Evolutionary conservation across 352 stramenopile genomes (phyloP), one percentile per base, ranked within the genome.

Genomic region (Phytophthora crassamura): DNA sequence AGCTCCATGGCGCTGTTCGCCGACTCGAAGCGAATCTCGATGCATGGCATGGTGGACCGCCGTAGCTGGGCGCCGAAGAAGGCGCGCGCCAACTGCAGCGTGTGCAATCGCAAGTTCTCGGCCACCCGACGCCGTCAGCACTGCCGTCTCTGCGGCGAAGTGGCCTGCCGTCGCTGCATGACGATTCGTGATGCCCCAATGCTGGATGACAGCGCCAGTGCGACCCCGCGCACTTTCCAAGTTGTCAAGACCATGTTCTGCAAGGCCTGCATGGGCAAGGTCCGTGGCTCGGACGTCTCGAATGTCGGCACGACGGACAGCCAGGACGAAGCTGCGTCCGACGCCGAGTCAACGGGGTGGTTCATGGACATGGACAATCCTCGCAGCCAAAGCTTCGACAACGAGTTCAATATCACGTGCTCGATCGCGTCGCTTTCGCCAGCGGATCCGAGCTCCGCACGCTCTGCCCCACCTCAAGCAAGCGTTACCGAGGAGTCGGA

Each of bases 61-160:
- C 59, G 66, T 7, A 75, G 72, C 20, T 93, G 85, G 85, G 69
- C 88, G 5, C 55, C 78, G 7, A 86, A 89, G 46, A 65, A 67
- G 30, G 59, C 72, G 38, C 67, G 78, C 5, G 46, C 69, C 0
- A 72, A 75, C 47, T 94, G 85, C 39, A 58, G 62, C 32, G 78
- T 91, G 28, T 94, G 85, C 64, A 77, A 80, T 35, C 73, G 78
- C 33, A 70, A 75, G 25, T 94, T 94, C 38, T 72, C 70, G 9
- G 57, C 82, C 11, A 88, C 80, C 61, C 80, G 82, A 34, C 78
- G 81, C 2, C 80, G 84, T 10, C 85, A 94, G 60, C 85, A 93
- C 63, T 93, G 85, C 36, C 85, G 85, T 8, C 66, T 93, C 25
- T 93, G 85, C 42, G 85, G 85, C n/a, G 85, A 93, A 16, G 77